These are phyloP conservation scores for Syncephalis plumigaleata DNA, from an alignment of 371 early-diverging fungal species.

Conservation along the genomic window DNA sequence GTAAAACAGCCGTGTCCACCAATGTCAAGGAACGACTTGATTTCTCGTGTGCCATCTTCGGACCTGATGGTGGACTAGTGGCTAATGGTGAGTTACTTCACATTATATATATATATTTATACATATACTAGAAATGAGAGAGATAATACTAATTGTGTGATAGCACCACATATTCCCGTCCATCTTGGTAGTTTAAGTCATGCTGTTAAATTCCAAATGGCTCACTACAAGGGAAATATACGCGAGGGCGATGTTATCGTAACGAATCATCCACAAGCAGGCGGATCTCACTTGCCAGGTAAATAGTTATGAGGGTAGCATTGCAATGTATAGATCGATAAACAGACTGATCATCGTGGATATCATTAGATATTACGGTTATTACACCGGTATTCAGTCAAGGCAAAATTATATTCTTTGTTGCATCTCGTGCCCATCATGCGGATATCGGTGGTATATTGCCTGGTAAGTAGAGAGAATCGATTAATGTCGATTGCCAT, in stretches of 20 bases:
- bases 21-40: slow-evolving; percentile 95
- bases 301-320: no score
- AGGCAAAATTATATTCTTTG: slow-evolving; percentile 75
- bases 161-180: slow-evolving; percentile 89
- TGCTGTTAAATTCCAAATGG: slow-evolving; percentile 81
- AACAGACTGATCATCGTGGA: not conserved
- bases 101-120: not conserved
- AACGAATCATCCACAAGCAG: slow-evolving; percentile 92
- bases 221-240: slow-evolving; percentile 32
- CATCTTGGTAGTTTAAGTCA: slow-evolving; percentile 89
- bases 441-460: slow-evolving; percentile 89
- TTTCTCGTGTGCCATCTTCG: slow-evolving; percentile 94
- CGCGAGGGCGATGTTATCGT: slow-evolving; percentile 83
- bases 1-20: slow-evolving; percentile 87
- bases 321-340: no score
- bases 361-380: slow-evolving; percentile 63
- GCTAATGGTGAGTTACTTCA: slow-evolving; percentile 53
- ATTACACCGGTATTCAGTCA: slow-evolving; percentile 91
- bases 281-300: slow-evolving; percentile 82
- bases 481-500: no score
- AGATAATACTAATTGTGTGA: no score
- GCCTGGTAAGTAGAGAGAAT: slow-evolving; percentile 23
- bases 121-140: not conserved
- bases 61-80: slow-evolving; percentile 77
- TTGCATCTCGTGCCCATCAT: slow-evolving; percentile 91